A percentile compares a stretch with the other conserved stretches of the same genome.
phyloP scores from a whole-genome alignment of 371 early-diverging fungal species.

The Batkoa obscura region DNA sequence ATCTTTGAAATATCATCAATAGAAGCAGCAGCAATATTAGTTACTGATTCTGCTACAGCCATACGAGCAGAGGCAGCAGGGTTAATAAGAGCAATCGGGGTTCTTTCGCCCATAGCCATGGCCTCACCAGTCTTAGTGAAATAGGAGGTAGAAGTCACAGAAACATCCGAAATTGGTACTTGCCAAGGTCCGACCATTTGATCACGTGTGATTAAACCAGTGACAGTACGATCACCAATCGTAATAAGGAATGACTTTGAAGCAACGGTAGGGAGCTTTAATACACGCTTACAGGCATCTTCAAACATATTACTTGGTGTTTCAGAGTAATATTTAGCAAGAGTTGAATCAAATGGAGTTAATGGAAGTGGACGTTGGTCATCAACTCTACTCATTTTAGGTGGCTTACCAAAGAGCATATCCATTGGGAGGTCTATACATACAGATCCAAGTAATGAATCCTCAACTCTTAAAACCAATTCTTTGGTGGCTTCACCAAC shows the following conservation, averaged over 20 bases:
- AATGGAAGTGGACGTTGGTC: slow-evolving; percentile 26
- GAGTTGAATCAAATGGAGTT: slow-evolving; percentile 35
- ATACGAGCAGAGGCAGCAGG: slow-evolving; percentile 84
- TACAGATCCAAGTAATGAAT: slow-evolving; percentile 33
- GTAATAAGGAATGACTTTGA: slow-evolving; percentile 89
- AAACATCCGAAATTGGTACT: slow-evolving; percentile 88
- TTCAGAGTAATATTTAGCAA: slow-evolving; percentile 31
- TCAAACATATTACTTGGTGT: slow-evolving; percentile 16
- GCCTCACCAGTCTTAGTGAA: slow-evolving; percentile 69
- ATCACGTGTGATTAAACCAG: slow-evolving; percentile 84
- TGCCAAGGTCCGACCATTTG: slow-evolving; percentile 97
- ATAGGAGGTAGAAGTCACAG: slow-evolving; percentile 62
- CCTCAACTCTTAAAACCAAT: slow-evolving; percentile 58
- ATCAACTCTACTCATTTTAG: slow-evolving; percentile 74
- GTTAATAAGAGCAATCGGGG: slow-evolving; percentile 65
- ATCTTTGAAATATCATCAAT: slow-evolving; percentile 44
- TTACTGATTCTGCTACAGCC: slow-evolving; percentile 82
- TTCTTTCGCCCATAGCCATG: slow-evolving; percentile 94
- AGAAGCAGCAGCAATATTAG: slow-evolving; percentile 78
- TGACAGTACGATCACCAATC: slow-evolving; percentile 89
- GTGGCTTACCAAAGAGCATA: slow-evolving; percentile 87
- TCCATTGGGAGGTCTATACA: slow-evolving; percentile 91
- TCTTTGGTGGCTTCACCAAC: slow-evolving; percentile 82
- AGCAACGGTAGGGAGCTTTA: slow-evolving; percentile 75
- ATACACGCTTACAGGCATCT: slow-evolving; percentile 54